These are phyloP conservation scores for Paramarasmius palmivorus DNA, from an alignment of 1,284 basidiomycete genomes.

Conservation along the genomic window DNA sequence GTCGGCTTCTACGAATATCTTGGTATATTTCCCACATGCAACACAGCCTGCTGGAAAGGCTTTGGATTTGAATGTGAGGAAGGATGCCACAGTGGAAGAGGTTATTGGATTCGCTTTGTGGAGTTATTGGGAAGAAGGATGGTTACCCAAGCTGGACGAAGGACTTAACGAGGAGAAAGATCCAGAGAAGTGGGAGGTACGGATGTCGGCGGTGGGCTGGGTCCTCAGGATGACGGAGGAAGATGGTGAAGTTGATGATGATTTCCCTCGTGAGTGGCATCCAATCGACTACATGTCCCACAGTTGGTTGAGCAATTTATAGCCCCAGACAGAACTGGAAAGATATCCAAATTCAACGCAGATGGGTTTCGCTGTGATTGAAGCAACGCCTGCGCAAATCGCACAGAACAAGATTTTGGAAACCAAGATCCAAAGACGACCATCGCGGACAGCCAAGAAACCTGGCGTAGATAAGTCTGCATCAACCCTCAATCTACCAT, in stretches of 20 bases:
- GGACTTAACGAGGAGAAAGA: conserved; percentile 58
- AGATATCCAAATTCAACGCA: conserved; percentile 88
- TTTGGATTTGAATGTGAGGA: conserved; percentile 73
- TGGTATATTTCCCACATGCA: conserved; percentile 89
- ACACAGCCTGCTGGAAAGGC: conserved; percentile 56
- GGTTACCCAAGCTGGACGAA: conserved; percentile 78
- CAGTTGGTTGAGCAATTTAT: conserved; percentile 14
- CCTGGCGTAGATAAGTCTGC: conserved; percentile 23
- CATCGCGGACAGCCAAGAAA: conserved; percentile 71
- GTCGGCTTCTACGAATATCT: conserved; percentile 61
- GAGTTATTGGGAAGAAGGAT: conserved; percentile 88
- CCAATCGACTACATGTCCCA: background rate
- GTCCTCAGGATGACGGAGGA: conserved; percentile 95
- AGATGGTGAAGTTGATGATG: conserved; percentile 98
- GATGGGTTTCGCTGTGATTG: conserved; percentile 89
- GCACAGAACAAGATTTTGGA: conserved; percentile 82
- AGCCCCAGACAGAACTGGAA: conserved; percentile 89
- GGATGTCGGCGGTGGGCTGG: conserved; percentile 84
- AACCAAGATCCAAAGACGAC: conserved; percentile 74
- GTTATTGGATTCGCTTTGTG: conserved; percentile 92
- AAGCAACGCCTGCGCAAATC: conserved; percentile 74
- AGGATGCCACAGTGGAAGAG: conserved; percentile 93
- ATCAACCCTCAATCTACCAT: conserved; percentile 9
- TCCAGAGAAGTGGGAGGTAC: conserved; percentile 60
- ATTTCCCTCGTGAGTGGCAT: conserved; percentile 85